These are phyloP conservation scores for Pleurotus djamor DNA, from an alignment of 768 basidiomycete genomes.

Conservation along the genomic window DNA sequence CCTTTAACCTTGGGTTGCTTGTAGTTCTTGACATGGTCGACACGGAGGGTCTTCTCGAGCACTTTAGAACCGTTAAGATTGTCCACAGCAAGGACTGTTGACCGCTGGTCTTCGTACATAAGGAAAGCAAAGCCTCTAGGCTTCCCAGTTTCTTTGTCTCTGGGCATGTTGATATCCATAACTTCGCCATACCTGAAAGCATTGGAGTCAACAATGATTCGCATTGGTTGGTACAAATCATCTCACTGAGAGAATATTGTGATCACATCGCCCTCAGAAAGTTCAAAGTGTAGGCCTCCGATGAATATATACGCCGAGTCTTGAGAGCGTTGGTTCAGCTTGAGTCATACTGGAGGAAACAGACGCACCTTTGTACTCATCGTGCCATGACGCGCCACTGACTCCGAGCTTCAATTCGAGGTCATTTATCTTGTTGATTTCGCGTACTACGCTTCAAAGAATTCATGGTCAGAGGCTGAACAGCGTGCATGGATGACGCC, in stretches of 20 bases:
- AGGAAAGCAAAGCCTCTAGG: constrained; percentile 91
- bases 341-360: background rate
- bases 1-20: constrained; percentile 79
- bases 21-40: constrained; percentile 92
- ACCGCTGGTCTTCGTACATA: constrained; percentile 99
- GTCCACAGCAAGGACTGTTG: constrained; percentile 94
- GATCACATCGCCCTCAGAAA: constrained; percentile 97
- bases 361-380: constrained; percentile 71
- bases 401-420: constrained; percentile 80
- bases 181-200: constrained; percentile 87
- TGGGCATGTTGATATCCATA: constrained; percentile 91
- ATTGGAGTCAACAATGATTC: constrained; percentile 6
- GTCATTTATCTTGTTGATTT: constrained; percentile 93
- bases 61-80: constrained; percentile 96
- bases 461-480: constrained; percentile 6
- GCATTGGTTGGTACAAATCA: constrained; percentile 10
- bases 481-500: constrained; percentile 8
- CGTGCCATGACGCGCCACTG: constrained; percentile 85
- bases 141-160: constrained; percentile 92
- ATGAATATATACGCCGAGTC: constrained; percentile 96
- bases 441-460: constrained; percentile 74
- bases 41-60: constrained; percentile 81
- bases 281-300: constrained; percentile 83
- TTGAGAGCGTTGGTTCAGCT: background rate
- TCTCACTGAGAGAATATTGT: constrained; percentile 96